Conservation (phyloP, 2,329 filamentous ascomycete genomes). For the Ambrosiella xylebori region DNA sequence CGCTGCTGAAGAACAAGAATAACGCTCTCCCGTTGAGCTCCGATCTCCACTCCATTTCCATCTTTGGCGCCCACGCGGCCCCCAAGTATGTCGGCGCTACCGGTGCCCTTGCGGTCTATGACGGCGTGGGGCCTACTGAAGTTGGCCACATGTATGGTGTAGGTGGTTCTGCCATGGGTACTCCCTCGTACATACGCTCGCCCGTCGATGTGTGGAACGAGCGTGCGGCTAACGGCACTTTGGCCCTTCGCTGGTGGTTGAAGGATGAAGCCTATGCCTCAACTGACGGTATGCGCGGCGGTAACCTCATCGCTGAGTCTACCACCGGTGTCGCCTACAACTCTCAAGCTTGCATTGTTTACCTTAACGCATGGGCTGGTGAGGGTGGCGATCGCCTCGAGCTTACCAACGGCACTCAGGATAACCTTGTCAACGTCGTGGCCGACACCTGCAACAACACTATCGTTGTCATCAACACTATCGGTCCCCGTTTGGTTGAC, state of each 20-base stretch:
- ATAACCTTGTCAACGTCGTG: conserved; percentile 37
- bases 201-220: conserved; percentile 38
- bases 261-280: conserved; percentile 30
- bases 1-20: conserved; percentile 56
- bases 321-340: conserved; percentile 20
- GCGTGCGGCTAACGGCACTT: conserved; percentile 36
- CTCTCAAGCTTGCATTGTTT: conserved; percentile 47
- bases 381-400: conserved; percentile 50
- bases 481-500: conserved; percentile 42
- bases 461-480: conserved; percentile 47
- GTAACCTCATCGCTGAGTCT: conserved; percentile 29
- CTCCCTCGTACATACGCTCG: conserved; percentile 29
- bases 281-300: conserved; percentile 41
- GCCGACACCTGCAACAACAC: conserved; percentile 43
- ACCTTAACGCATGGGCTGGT: conserved; percentile 50
- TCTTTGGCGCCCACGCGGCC: conserved; percentile 41
- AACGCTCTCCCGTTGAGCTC: conserved; percentile 37
- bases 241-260: conserved; percentile 38
- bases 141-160: conserved; percentile 38
- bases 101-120: conserved; percentile 46
- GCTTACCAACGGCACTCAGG: conserved; percentile 48
- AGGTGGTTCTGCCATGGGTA: conserved; percentile 31
- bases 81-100: conserved; percentile 27
- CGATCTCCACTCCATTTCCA: conserved; percentile 37
- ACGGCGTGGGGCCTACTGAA: conserved; percentile 43